These are phyloP conservation scores for Microbotryum lychnidis-dioicae DNA, from an alignment of 1,284 basidiomycete genomes.

Conservation along the genomic window DNA sequence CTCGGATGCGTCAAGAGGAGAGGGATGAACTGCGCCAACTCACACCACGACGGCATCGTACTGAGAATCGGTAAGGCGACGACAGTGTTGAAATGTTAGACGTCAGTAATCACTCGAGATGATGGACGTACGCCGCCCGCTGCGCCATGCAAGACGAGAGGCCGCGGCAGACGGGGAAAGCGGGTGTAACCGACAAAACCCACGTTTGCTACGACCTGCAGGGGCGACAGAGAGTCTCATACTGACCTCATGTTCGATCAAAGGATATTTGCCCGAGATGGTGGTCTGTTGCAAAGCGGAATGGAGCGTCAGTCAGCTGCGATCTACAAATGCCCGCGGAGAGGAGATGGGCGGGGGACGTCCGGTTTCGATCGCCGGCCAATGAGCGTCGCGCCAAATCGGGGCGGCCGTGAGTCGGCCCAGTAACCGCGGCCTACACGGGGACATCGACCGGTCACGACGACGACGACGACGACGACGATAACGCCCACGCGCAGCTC, in stretches of 20 bases:
- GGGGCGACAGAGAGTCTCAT: conserved; percentile 6
- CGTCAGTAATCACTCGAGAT: not conserved
- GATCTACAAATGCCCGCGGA: not conserved
- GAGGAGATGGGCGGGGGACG: not conserved
- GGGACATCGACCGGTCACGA: not conserved
- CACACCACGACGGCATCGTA: conserved; percentile 95
- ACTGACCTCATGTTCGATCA: conserved; percentile 74
- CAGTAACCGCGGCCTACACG: not conserved
- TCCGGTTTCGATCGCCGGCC: not conserved
- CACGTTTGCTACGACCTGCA: conserved; percentile 23
- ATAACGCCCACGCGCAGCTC: not conserved
- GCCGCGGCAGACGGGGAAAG: not conserved
- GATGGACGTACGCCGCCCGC: not conserved
- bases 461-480: not conserved
- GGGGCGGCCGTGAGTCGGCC: not conserved
- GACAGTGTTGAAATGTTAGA: not conserved
- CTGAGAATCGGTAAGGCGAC: conserved; percentile 42
- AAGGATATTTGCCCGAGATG: conserved; percentile 68
- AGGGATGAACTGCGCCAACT: conserved; percentile 41
- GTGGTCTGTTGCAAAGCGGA: conserved; percentile 11
- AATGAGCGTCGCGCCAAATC: not conserved
- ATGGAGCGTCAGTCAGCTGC: not conserved
- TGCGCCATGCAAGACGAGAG: not conserved
- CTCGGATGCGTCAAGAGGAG: conserved; percentile 2
- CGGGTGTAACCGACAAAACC: not conserved